These are phyloP conservation scores for Neoarthrinium moseri DNA, from an alignment of 2,329 filamentous ascomycete species.

Conservation along the genomic window DNA sequence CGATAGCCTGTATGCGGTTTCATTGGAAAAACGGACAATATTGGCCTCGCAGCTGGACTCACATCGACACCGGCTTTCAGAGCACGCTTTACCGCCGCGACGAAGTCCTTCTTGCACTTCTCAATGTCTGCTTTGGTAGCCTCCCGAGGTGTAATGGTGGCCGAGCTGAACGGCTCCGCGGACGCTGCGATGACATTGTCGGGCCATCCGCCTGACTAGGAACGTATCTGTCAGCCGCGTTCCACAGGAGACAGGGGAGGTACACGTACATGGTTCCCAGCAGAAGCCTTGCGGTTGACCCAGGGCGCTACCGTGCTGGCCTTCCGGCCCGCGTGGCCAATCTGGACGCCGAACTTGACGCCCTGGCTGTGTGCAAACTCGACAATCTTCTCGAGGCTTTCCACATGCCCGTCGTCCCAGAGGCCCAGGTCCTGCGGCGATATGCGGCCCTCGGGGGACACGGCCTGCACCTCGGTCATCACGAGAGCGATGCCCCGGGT, in stretches of 20 bases:
- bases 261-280: constrained; percentile 13
- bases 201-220: constrained; percentile 27
- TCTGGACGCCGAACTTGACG: constrained; percentile 27
- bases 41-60: constrained; percentile 5
- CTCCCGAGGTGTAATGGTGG: constrained; percentile 22
- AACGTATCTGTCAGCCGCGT: not conserved
- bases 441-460: constrained; percentile 30
- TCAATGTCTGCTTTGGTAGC: constrained; percentile 32
- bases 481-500: constrained; percentile 31
- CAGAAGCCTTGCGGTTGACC: constrained; percentile 19
- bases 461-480: constrained; percentile 29
- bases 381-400: constrained; percentile 25
- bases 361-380: constrained; percentile 27
- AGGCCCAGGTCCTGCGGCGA: constrained; percentile 32
- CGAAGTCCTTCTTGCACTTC: constrained; percentile 29
- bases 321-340: constrained; percentile 29
- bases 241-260: not conserved
- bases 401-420: constrained; percentile 31
- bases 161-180: constrained; percentile 22
- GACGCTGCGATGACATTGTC: constrained; percentile 25
- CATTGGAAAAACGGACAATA: not conserved
- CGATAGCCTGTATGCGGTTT: constrained; percentile 31
- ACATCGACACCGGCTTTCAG: constrained; percentile 31
- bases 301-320: constrained; percentile 22
- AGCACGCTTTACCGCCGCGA: constrained; percentile 29